phyloP scores from a whole-genome alignment of 495 filamentous ascomycete species.

The Xylaria bambusicola region DNA sequence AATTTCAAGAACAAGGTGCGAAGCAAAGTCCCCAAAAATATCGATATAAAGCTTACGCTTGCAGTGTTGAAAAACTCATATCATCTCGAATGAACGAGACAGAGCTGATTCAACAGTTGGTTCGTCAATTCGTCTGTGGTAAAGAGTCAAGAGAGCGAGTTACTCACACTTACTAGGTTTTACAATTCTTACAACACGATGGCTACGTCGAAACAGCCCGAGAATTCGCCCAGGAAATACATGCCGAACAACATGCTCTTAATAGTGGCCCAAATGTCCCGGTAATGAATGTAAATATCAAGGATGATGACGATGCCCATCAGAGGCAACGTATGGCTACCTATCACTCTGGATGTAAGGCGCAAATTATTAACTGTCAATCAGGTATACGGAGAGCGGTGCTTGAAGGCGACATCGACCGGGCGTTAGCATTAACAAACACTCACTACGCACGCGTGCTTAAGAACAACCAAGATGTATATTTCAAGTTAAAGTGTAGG shows the following conservation, averaged over 20 bases:
- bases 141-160: not conserved
- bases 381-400: constrained; percentile 85
- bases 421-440: constrained; percentile 77
- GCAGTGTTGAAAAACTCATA: constrained; percentile 32
- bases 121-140: constrained; percentile 27
- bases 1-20: constrained; percentile 42
- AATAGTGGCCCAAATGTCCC: constrained; percentile 54
- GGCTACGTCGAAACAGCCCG: constrained; percentile 94
- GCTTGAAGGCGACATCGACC: constrained; percentile 91
- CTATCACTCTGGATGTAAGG: not conserved
- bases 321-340: constrained; percentile 75
- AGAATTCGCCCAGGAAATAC: constrained; percentile 84
- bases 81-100: constrained; percentile 66
- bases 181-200: constrained; percentile 91
- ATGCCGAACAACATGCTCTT: constrained; percentile 66
- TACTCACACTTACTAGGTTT: constrained; percentile 52
- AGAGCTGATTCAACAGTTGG: constrained; percentile 73
- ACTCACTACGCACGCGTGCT: constrained; percentile 80
- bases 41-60: constrained; percentile 20
- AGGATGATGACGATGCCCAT: constrained; percentile 84
- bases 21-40: not conserved
- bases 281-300: constrained; percentile 67
- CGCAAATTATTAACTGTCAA: constrained; percentile 24
- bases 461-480: constrained; percentile 80
- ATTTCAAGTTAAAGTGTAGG: constrained; percentile 85